Conservation (phyloP, 2,329 filamentous ascomycete species). For the Claviceps purpurea region DNA sequence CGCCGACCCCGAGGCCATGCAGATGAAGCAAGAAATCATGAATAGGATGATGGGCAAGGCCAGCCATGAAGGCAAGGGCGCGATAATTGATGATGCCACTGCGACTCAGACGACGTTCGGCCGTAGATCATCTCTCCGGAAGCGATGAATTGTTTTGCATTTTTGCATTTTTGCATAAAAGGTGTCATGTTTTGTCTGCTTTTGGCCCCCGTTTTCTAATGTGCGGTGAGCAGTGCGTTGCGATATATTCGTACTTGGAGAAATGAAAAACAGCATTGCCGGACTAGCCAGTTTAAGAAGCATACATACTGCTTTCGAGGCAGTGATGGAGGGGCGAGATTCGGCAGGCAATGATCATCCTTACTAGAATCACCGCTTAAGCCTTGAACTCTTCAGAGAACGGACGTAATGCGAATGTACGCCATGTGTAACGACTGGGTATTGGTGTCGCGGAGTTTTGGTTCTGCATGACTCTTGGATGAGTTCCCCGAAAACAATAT, state of each 20-base stretch:
- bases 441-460: background rate
- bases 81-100: background rate
- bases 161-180: background rate
- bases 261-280: too few species aligned
- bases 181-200: background rate
- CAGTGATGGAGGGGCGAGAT: too few species aligned
- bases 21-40: constrained; percentile 30
- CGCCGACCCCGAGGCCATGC: constrained; percentile 34
- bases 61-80: background rate
- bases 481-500: background rate
- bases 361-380: too few species aligned
- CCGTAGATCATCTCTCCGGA: background rate
- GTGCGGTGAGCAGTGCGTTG: too few species aligned
- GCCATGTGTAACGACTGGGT: background rate
- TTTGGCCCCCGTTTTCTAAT: background rate
- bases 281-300: too few species aligned
- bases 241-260: too few species aligned
- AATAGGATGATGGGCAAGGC: constrained; percentile 26
- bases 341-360: too few species aligned
- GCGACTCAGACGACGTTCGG: background rate
- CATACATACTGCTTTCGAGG: too few species aligned
- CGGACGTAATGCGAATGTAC: background rate
- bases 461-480: background rate
- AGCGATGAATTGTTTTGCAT: constrained; percentile 1
- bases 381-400: background rate